phyloP scores from a whole-genome alignment of 176 grass and related monocot species.

The Eragrostis nindensis region DNA sequence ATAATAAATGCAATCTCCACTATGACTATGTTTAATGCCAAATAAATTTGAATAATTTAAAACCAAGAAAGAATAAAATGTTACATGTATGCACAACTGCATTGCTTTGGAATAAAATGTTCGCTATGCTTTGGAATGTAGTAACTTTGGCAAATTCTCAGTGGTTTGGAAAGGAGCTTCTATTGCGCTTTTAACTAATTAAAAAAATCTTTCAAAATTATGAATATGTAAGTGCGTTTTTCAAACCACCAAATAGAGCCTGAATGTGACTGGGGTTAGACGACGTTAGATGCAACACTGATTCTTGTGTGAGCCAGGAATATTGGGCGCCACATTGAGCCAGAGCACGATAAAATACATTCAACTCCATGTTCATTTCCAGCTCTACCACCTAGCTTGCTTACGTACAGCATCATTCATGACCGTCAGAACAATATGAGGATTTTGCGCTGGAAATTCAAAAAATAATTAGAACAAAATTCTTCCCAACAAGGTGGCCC shows the following conservation, averaged over 20 bases:
- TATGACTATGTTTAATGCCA: not conserved
- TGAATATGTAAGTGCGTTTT: not conserved
- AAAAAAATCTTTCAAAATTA: too few species aligned
- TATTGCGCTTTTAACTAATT: not conserved
- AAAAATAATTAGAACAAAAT: not conserved
- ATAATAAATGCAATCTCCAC: not conserved
- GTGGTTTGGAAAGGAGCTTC: not conserved
- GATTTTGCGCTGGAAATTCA: not conserved
- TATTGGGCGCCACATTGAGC: not conserved
- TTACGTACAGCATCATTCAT: not conserved
- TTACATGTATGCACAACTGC: not conserved
- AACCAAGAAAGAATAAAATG: not conserved
- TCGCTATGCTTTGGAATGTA: too few species aligned
- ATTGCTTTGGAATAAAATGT: too few species aligned
- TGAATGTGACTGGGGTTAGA: not conserved
- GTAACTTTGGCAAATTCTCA: not conserved
- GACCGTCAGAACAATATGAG: not conserved
- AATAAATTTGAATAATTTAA: not conserved
- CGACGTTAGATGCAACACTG: not conserved
- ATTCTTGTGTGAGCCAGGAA: not conserved
- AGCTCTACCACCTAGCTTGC: not conserved
- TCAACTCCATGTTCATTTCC: not conserved
- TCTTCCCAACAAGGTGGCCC: not conserved
- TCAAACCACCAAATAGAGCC: not conserved
- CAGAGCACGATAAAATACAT: not conserved